Percentiles rank a stretch among this genome's conserved stretches.
Evolutionary conservation across 805 yeast genomes (phyloP).

Genomic region (Suhomyces xylopsoci): DNA sequence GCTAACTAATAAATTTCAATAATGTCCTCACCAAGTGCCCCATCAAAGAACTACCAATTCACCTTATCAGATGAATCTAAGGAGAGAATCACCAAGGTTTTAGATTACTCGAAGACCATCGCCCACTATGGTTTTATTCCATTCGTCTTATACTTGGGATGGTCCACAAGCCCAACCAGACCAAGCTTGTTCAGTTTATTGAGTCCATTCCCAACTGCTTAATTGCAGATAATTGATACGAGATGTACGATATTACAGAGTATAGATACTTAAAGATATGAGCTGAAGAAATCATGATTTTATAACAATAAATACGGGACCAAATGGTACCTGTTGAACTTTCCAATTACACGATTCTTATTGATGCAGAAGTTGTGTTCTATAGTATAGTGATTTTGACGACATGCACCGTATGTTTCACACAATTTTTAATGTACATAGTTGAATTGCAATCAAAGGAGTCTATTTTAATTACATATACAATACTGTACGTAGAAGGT

Average conservation of each 20-base stretch:
- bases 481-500: not conserved
- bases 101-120: constrained; percentile 79
- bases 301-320: not conserved
- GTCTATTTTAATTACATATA: not conserved
- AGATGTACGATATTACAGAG: not conserved
- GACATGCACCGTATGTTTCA: not conserved
- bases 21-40: constrained; percentile 11
- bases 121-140: constrained; percentile 98
- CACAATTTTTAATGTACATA: not conserved
- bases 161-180: constrained; percentile 69
- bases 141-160: constrained; percentile 81
- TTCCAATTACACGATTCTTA: not conserved
- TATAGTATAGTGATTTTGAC: not conserved
- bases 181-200: constrained; percentile 76
- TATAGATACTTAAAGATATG: not conserved
- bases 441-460: not conserved
- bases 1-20: not conserved
- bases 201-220: constrained; percentile 79
- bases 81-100: constrained; percentile 84
- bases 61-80: constrained; percentile 48
- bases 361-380: not conserved
- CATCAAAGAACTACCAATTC: constrained; percentile 21
- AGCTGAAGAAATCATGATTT: not conserved
- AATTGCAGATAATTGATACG: constrained; percentile 13
- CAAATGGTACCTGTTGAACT: not conserved